These are phyloP conservation scores for Aspergillus campestris DNA, from an alignment of 495 filamentous ascomycete genomes.

Conservation along the genomic window DNA sequence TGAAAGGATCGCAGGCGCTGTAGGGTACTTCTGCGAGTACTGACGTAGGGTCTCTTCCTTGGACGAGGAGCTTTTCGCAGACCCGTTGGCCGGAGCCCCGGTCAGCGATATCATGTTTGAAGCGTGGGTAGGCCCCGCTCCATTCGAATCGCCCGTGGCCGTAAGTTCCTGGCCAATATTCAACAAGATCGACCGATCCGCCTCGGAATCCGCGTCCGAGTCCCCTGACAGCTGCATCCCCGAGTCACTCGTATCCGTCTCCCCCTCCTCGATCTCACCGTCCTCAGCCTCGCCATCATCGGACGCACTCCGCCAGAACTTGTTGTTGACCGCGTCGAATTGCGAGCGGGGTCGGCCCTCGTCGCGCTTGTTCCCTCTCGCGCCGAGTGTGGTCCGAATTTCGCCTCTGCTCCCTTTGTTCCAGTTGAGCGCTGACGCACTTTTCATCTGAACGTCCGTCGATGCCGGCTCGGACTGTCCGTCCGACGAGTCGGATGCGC, in stretches of 20 bases:
- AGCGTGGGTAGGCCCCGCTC: no score
- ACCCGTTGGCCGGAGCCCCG: background rate
- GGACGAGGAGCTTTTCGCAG: slow-evolving; percentile 6
- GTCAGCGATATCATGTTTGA: no score
- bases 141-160: slow-evolving; percentile 2
- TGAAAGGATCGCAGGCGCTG: slow-evolving; percentile 27
- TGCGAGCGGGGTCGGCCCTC: slow-evolving; percentile 11
- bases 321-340: slow-evolving; percentile 33
- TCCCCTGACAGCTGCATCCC: slow-evolving; percentile 19
- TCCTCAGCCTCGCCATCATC: slow-evolving; percentile 8
- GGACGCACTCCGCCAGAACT: slow-evolving; percentile 35
- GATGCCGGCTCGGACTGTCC: background rate
- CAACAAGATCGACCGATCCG: slow-evolving; percentile 35
- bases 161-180: slow-evolving; percentile 21
- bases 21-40: slow-evolving; percentile 30
- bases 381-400: slow-evolving; percentile 29
- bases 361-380: slow-evolving; percentile 9
- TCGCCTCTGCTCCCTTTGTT: slow-evolving; percentile 30
- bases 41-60: slow-evolving; percentile 32
- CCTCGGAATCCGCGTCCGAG: slow-evolving; percentile 32
- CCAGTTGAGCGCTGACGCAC: slow-evolving; percentile 31
- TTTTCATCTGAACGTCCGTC: background rate
- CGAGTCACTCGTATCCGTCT: slow-evolving; percentile 12
- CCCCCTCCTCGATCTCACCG: slow-evolving; percentile 18
- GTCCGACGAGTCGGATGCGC: slow-evolving; percentile 6